phyloP scores from a whole-genome alignment of 2,329 filamentous ascomycete genomes.

The Diplodia mutila region DNA sequence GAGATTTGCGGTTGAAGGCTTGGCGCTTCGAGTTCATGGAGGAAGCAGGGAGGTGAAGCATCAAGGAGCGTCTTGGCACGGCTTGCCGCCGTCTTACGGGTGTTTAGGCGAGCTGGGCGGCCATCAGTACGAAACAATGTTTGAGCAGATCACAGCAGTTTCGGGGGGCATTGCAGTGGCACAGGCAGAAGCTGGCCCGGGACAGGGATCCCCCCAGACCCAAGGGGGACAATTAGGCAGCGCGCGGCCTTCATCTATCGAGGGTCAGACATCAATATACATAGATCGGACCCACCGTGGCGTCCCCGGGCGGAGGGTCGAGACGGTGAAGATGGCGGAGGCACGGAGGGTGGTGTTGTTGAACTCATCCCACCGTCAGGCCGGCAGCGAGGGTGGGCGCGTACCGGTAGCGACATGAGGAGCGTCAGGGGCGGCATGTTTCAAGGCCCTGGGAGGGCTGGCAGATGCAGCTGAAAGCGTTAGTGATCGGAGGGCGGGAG shows the following conservation, averaged over 20 bases:
- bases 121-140: slow-evolving; percentile 25
- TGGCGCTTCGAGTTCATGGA: slow-evolving; percentile 9
- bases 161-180: neutral
- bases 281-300: neutral
- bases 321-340: neutral
- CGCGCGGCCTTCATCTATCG: slow-evolving; percentile 3
- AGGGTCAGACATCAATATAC: neutral
- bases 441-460: slow-evolving; percentile 20
- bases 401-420: neutral
- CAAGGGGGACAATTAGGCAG: slow-evolving; percentile 8
- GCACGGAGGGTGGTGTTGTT: neutral
- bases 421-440: slow-evolving; percentile 15
- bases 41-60: neutral
- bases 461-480: slow-evolving; percentile 4
- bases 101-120: slow-evolving; percentile 14
- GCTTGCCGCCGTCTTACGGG: slow-evolving; percentile 18
- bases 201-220: neutral
- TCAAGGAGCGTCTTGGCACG: slow-evolving; percentile 12
- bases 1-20: slow-evolving; percentile 8
- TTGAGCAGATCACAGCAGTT: neutral
- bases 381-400: neutral
- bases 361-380: neutral
- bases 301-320: slow-evolving; percentile 7
- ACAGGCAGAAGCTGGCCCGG: slow-evolving; percentile 5
- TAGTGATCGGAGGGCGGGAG: slow-evolving; percentile 12